Evolutionary conservation across 2,329 filamentous ascomycete genomes (phyloP).

Genomic region (Proliferodiscus dingleyae): DNA sequence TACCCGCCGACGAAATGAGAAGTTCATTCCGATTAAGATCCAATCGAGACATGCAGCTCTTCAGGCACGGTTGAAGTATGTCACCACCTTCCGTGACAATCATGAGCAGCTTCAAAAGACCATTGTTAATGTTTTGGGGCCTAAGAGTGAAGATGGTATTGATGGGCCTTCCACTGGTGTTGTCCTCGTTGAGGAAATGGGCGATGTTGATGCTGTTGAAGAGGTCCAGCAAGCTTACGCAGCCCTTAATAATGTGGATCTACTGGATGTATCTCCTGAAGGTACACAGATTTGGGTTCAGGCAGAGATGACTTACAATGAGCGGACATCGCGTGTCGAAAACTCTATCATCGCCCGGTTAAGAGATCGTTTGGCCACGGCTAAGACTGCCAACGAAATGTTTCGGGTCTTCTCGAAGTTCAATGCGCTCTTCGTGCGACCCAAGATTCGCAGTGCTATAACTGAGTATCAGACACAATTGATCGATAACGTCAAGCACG

Average conservation of each 20-base stretch:
- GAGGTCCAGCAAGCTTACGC: conserved; percentile 95
- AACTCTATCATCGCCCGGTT: conserved; percentile 97
- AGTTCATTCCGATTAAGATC: conserved; percentile 98
- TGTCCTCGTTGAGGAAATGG: conserved; percentile 85
- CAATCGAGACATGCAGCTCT: conserved; percentile 80
- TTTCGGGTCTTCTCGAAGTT: conserved; percentile 99
- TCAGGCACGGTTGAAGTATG: conserved; percentile 87
- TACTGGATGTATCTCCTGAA: conserved; percentile 85
- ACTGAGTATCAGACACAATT: conserved; percentile 97
- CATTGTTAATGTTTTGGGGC: conserved; percentile 92
- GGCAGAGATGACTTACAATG: conserved; percentile 94
- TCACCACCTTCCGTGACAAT: conserved; percentile 90
- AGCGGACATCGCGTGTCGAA: conserved; percentile 92
- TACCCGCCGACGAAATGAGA: conserved; percentile 87
- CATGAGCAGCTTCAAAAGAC: conserved; percentile 96
- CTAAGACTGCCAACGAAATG: conserved; percentile 98
- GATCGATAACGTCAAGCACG: conserved; percentile 95
- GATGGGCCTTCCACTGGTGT: conserved; percentile 55
- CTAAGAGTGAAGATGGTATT: conserved; percentile 56
- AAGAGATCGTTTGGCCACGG: conserved; percentile 86
- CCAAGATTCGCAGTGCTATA: conserved; percentile 98
- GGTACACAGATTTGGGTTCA: conserved; percentile 90
- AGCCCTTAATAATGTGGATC: conserved; percentile 87
- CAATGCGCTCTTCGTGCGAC: conserved; percentile 95
- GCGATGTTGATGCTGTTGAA: conserved; percentile 93